Base-by-base conservation (phyloP, 129 eudicot species). In the Gnaphalium uliginosum region DNA sequence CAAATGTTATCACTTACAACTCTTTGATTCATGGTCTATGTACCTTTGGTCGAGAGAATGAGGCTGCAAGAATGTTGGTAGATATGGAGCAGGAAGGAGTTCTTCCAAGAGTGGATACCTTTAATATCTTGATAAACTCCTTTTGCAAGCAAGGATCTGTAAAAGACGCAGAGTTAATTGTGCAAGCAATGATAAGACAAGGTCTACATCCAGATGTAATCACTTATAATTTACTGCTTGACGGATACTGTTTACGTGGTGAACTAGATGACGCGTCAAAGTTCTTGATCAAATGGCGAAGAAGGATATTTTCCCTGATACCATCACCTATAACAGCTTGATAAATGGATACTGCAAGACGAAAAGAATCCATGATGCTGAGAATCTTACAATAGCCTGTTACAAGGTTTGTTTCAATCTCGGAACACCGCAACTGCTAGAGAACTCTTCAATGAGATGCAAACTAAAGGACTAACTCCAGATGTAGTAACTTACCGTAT, bases 221-320 rank as follows among this genome's bases (percentile, higher is more conserved):
- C 24, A 79, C 78, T 24, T 79, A 79, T 30, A 79, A 32, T 66
- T 78, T 74, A 15, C 32, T 79, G 9, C 27, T 79, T 19, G 74
- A 79, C 29, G 90, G 90, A 67, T 83, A 86, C 48, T 86, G 89
- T 86, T 76, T 79, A n/a, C 65, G 77, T 25, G 89, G 82, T 30
- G 67, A 79, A 75, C 50, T 86, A 53, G 81, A 58, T 7, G 53
- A 76, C 48, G 86, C 80, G 0, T 33, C 41, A 19, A 30, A 26
- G 78, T 82, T 39, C 39, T 57, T 25, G 61, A 69, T 23, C 61
- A 25, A 4, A 72, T 82, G 82, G 21, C 46, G 53, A 50, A 65
- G 63, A 69, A 32, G 46, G 69, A 62, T 53, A 11, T 72, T 70
- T 54, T 43, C 7, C 84, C 84, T 11, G 39, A 74, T 48, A 46